Base-by-base conservation (phyloP, 1,139 yeast genomes). In the Geotrichum australiense region DNA sequence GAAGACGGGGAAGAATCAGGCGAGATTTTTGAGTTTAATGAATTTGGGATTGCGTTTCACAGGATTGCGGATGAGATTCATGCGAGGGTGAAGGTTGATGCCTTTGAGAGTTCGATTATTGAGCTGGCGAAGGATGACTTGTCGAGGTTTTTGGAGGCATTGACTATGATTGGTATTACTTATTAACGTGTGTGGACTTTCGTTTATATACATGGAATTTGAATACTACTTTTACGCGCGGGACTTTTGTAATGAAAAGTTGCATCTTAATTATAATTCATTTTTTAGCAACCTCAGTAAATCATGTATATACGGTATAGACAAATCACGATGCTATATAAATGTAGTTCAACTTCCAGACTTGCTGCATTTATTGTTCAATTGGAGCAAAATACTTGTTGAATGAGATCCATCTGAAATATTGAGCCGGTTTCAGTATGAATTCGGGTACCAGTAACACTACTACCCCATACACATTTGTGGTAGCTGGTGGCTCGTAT, bases 41-140 rank as follows among this genome's bases (percentile, higher is more conserved):
- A 86, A 16, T 91, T 91, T 57, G 89, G 96, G 38, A 76, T 82
- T 45, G 94, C 94, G 28, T 91, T 91, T 61, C 95, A 85, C 58
- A 83, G 81, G 51, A 81, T 87, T 30, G 93, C 96, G 1, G 72
- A 70, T 37, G 73, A 76, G 8, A 81, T 94, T 11, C 91, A 89
- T 29, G 96, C 97, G 4, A 80, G 84, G 53, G 89, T 87, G 25
- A 73, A 93, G 54, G 81, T 91, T 48, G 97, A 93, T 61, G 86
- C 94, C 54, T 91, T 91, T 62, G 97, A 91, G 57, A 84, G 94
- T 49, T 80, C 96, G 2, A 85, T 91, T 27, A 86, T 93, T 34
- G 97, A 91, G 62, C 80, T 93, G 37, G 67, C 86, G 46, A 81
- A 80, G 57, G 95, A 87, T 43, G 98, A 93, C 58, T 68, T 91